Evolutionary conservation across 2,329 filamentous ascomycete species (phyloP), one percentile per base, ranked within the genome.

Genomic region (Lasiodiplodia sp.): DNA sequence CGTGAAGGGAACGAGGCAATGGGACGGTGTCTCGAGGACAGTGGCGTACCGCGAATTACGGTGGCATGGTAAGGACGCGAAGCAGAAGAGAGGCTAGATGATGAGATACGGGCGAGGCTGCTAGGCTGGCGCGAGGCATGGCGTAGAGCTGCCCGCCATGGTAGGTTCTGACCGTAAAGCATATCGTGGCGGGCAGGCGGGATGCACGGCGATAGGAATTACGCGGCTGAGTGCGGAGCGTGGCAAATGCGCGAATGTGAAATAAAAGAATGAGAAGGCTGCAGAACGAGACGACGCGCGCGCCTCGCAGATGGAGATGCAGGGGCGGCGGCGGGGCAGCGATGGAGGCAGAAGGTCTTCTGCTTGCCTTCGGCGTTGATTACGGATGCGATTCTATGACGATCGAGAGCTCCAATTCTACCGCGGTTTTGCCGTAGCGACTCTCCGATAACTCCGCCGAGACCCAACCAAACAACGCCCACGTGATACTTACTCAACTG

Each of bases 161-260:
- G 87, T 76, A 90, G 80, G 73, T 86, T 87, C 80, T 88, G 87
- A 75, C 87, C 85, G 82, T 88, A 87, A 78, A 89, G 84, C 89
- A 91, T 91, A 18, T 55, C 58, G 58, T 57, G 58, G 56, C 57
- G 66, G 57, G 56, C 44, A 52, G 37, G 51, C 66, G 57, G 34
- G 37, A 47, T 40, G 31, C 28, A 58, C 53, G 65, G 38, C 38
- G 53, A 34, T 25, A 14, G 57, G 47, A n/a, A 16, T 21, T 47
- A 18, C 31, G 16, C 47, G 56, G 34, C 10, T 14, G 25, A 18
- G 37, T 23, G 12, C 14, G 23, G 37, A 21, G 37, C 31, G 60
- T 16, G 10, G 28, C 47, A 28, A 16, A 49, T 6, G 65, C 23
- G 65, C 31, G 16, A 40, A 38, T 23, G 52, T 5, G 4, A 49